Conservation (phyloP, 2,329 filamentous ascomycete genomes). For the Fusarium citri region DNA sequence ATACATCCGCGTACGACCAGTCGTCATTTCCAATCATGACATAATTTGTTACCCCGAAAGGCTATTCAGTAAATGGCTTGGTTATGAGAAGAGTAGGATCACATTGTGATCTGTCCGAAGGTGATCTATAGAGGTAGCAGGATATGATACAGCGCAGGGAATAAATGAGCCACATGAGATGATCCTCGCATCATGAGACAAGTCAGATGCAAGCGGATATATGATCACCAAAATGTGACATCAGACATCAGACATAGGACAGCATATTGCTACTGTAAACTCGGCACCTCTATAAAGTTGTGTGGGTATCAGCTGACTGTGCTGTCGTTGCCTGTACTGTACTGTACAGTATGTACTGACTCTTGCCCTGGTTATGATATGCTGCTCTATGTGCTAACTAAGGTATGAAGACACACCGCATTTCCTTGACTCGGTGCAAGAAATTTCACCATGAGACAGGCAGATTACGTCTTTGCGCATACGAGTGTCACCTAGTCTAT, state of each 20-base stretch:
- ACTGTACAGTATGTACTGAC: not conserved
- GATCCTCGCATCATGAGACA: slow-evolving; percentile 20
- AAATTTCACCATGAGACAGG: slow-evolving; percentile 2
- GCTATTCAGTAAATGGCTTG: not conserved
- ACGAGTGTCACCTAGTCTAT: not conserved
- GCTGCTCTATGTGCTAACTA: not conserved
- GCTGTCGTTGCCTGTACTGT: not conserved
- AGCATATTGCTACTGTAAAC: not conserved
- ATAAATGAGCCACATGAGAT: slow-evolving; percentile 12
- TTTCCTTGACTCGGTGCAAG: slow-evolving; percentile 7
- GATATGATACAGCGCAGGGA: no score
- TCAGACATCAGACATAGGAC: not conserved
- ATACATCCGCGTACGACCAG: not conserved
- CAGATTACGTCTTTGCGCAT: not conserved
- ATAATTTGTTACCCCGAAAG: not conserved
- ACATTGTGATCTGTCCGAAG: not conserved
- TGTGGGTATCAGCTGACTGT: slow-evolving; percentile 11
- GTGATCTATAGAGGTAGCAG: not conserved
- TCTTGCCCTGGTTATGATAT: not conserved
- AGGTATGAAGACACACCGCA: not conserved
- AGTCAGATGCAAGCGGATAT: slow-evolving; percentile 4
- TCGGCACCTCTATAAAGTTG: not conserved
- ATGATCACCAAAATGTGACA: slow-evolving; percentile 7
- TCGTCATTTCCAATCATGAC: not conserved
- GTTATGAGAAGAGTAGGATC: not conserved